phyloP scores from a whole-genome alignment of 768 basidiomycete species.

The Collybiopsis confluens region DNA sequence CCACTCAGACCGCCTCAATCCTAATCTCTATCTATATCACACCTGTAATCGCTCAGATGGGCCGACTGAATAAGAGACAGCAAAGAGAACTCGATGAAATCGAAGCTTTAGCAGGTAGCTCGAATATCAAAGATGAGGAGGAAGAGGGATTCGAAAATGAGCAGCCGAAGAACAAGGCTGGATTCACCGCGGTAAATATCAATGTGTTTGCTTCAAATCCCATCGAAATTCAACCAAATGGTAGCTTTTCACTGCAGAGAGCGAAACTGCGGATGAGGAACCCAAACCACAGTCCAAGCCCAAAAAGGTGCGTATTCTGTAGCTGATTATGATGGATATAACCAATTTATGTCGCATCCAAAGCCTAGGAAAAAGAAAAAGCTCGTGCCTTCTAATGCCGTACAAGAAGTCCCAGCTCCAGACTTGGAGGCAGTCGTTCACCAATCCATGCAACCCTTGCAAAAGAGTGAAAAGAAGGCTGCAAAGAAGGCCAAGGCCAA shows the following conservation, averaged over 20 bases:
- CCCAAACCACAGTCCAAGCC: slow-evolving; percentile 5
- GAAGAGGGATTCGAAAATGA: slow-evolving; percentile 10
- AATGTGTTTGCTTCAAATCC: no score
- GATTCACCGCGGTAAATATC: slow-evolving; percentile 43
- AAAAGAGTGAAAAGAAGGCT: slow-evolving; percentile 50
- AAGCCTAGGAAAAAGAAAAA: slow-evolving; percentile 37
- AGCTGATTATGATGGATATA: neutral
- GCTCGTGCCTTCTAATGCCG: slow-evolving; percentile 16
- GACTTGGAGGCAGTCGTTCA: slow-evolving; percentile 3
- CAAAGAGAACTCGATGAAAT: slow-evolving; percentile 84
- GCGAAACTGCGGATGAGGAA: slow-evolving; percentile 32
- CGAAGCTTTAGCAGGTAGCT: slow-evolving; percentile 41
- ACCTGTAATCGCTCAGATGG: no score
- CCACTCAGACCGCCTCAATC: no score
- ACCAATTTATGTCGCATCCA: neutral
- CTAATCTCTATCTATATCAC: neutral
- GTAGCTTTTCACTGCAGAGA: slow-evolving; percentile 37
- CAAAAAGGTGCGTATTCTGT: slow-evolving; percentile 9
- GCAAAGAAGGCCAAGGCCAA: slow-evolving; percentile 63
- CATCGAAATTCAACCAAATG: no score
- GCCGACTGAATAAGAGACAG: slow-evolving; percentile 78
- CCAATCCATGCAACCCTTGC: slow-evolving; percentile 12
- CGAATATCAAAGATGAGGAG: slow-evolving; percentile 16
- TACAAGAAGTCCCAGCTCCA: neutral
- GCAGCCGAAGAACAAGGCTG: slow-evolving; percentile 18